These are phyloP conservation scores for Clarireedia hainanense DNA, from an alignment of 2,329 filamentous ascomycete genomes.

Conservation along the genomic window DNA sequence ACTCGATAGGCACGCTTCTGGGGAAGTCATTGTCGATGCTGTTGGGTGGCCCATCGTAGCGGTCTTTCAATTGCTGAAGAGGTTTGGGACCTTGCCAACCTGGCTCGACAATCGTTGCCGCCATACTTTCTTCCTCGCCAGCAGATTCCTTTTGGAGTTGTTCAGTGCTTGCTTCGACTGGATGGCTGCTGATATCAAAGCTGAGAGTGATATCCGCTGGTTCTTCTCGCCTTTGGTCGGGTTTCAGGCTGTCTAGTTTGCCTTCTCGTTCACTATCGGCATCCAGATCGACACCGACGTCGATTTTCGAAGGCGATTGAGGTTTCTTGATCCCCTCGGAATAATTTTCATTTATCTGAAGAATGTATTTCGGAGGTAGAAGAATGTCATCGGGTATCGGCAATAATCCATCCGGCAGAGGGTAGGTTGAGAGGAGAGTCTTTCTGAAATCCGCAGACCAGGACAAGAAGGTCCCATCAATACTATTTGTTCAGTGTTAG, in stretches of 20 bases:
- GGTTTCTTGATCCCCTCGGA: neutral
- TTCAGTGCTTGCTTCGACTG: neutral
- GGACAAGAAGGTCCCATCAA: constrained; percentile 72
- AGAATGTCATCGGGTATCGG: constrained; percentile 69
- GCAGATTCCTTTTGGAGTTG: neutral
- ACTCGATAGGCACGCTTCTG: neutral
- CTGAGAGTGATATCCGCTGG: neutral
- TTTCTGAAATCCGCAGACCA: constrained; percentile 66
- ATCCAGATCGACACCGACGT: too few relatives aligned
- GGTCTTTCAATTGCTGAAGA: neutral
- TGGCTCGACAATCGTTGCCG: neutral
- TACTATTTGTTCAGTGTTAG: constrained; percentile 33
- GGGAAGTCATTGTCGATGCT: neutral
- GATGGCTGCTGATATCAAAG: too few relatives aligned
- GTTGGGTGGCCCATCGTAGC: neutral
- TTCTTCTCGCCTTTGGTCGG: neutral
- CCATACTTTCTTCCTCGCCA: neutral
- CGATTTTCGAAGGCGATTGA: neutral
- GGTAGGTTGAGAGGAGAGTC: constrained; percentile 58
- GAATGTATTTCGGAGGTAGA: constrained; percentile 53
- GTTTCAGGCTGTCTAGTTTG: too few relatives aligned
- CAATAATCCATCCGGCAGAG: constrained; percentile 56
- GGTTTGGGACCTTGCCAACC: neutral
- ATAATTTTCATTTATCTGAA: constrained; percentile 3
- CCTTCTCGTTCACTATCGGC: too few relatives aligned